phyloP scores from a whole-genome alignment of 78 protist species.

The Ministeria vibrans region DNA sequence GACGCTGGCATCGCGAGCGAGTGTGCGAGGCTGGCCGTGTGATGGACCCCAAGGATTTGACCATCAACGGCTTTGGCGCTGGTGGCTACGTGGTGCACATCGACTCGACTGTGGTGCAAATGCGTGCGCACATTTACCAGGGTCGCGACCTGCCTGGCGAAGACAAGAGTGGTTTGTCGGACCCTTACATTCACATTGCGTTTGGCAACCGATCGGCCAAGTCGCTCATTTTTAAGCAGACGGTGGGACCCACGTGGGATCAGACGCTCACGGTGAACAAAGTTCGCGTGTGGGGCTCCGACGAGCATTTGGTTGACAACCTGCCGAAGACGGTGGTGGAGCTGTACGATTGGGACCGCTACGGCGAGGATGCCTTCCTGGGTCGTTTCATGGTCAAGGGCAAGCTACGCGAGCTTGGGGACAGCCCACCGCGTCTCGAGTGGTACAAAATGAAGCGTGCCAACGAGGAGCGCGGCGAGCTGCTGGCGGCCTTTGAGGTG shows the following conservation, averaged over 20 bases:
- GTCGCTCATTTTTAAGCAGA: neutral
- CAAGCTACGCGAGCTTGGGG: neutral
- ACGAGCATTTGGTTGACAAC: neutral
- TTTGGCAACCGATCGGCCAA: neutral
- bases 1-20: slow-evolving; percentile 1
- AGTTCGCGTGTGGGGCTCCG: neutral
- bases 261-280: neutral
- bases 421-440: neutral
- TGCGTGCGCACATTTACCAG: slow-evolving; percentile 1
- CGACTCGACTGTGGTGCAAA: neutral
- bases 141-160: neutral
- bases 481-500: neutral
- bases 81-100: neutral
- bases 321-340: neutral
- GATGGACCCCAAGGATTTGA: too few species aligned
- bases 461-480: neutral
- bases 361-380: neutral
- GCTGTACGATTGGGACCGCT: neutral
- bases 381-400: neutral
- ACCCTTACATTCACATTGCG: neutral
- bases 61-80: neutral
- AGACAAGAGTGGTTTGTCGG: neutral
- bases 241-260: neutral
- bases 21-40: neutral
- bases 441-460: neutral